Conservation (phyloP, 768 basidiomycete genomes). For the Trametes meyenii region DNA sequence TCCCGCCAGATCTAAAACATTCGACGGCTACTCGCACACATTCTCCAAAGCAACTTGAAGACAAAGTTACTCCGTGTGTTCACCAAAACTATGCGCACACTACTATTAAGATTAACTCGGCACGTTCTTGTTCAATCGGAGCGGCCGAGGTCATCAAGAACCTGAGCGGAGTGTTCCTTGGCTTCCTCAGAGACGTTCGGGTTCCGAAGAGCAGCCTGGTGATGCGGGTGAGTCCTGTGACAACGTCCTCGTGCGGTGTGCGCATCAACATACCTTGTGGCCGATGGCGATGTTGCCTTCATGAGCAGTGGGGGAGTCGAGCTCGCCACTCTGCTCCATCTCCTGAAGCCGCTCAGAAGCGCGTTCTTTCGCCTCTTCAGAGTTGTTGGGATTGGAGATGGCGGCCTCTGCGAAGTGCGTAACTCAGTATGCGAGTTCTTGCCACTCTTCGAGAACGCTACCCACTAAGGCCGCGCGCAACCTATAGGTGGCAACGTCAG, state of each 20-base stretch:
- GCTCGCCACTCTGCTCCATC: conserved; percentile 18
- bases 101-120: neutral
- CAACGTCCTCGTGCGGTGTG: neutral
- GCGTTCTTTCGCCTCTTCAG: conserved; percentile 23
- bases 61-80: neutral
- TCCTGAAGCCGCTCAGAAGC: conserved; percentile 15
- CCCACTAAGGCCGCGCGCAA: conserved; percentile 25
- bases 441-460: neutral
- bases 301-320: conserved; percentile 17
- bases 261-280: conserved; percentile 18
- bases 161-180: conserved; percentile 49
- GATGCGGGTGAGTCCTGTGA: neutral
- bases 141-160: conserved; percentile 43
- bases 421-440: conserved; percentile 16
- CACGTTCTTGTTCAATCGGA: neutral
- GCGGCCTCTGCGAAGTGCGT: conserved; percentile 23
- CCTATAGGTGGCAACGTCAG: neutral
- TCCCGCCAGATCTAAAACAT: no score
- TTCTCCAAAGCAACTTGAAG: no score
- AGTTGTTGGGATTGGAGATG: conserved; percentile 24
- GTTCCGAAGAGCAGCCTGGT: conserved; percentile 59
- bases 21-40: no score
- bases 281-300: conserved; percentile 25
- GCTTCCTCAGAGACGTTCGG: conserved; percentile 59
- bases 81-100: conserved; percentile 6